Evolutionary conservation across 2,329 filamentous ascomycete species (phyloP).

Genomic region (Fusarium compactum): DNA sequence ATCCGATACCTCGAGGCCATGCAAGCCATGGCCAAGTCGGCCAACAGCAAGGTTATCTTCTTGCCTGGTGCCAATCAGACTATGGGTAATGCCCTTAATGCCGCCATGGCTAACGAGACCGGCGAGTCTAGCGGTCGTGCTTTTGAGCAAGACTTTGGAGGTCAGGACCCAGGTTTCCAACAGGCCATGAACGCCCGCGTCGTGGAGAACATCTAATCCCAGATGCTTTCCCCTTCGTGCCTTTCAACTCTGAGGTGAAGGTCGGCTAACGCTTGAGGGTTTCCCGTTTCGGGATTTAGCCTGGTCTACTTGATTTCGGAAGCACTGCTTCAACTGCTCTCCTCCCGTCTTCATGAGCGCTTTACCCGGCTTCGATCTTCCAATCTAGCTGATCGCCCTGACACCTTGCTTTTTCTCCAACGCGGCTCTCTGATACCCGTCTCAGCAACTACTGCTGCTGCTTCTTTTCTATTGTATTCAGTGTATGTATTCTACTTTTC

Average conservation of each 20-base stretch:
- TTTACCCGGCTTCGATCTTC: conserved; percentile 10
- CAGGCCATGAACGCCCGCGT: conserved; percentile 84
- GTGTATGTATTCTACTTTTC: conserved; percentile 36
- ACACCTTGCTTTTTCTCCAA: conserved; percentile 8
- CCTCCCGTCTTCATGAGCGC: conserved; percentile 40
- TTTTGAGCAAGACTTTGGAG: conserved; percentile 63
- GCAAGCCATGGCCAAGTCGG: conserved; percentile 97
- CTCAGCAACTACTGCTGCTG: conserved; percentile 4
- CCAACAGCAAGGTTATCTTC: conserved; percentile 91
- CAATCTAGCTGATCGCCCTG: conserved; percentile 4
- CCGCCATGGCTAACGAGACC: conserved; percentile 57
- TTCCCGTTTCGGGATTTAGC: conserved; percentile 47
- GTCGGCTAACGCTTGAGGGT: conserved; percentile 50
- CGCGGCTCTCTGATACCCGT: conserved; percentile 36
- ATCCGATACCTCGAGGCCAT: conserved; percentile 98
- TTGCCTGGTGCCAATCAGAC: conserved; percentile 73
- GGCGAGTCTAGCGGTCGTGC: conserved; percentile 66
- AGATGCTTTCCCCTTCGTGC: conserved; percentile 30
- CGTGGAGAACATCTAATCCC: conserved; percentile 83
- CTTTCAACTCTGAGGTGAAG: conserved; percentile 27
- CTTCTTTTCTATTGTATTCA: neutral
- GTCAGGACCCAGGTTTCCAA: conserved; percentile 74
- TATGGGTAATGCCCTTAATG: conserved; percentile 60
- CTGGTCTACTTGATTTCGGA: conserved; percentile 54
- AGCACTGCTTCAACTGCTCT: conserved; percentile 25